Base-by-base conservation (phyloP, 1,284 basidiomycete species). In the Sphagnurus paluster region DNA sequence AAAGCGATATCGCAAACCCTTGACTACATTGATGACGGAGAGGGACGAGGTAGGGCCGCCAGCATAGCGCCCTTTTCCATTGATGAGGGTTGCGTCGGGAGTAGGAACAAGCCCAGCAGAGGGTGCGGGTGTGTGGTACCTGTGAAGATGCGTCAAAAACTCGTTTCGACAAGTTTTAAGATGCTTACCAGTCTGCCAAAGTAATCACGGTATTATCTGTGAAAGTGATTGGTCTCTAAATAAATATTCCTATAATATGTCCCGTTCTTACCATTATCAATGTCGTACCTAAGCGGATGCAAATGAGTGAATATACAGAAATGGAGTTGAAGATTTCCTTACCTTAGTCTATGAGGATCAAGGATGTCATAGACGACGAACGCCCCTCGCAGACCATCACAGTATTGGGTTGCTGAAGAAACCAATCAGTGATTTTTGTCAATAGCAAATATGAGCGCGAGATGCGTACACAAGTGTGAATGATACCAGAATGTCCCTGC, bases 401-500 rank as follows among this genome's bases (percentile, higher is more conserved):
- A 71, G 43, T 60, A 60, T 38, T 63, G 54, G 53, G 53, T 23
- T 51, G 62, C 44, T 64, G 16, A 14, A 35, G 5, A 9, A 37
- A 8, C 5, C n/a, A 23, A 13, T 14, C 2, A 2, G n/a, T 25
- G 8, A 24, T 7, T 2, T n/a, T 23, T n/a, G 6, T n/a, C 14
- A 20, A 3, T 4, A 35, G 16, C 14, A 7, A 17, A 17, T 4
- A 13, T 17, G 14, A 13, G 5, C 3, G 37, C 17, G 5, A 37
- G 29, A 13, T 3, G 42, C 38, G 24, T 19, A 63, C 59, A 55
- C 21, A 64, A 51, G 44, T 68, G 66, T 5, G 64, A 67, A 43
- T 69, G 67, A 42, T 68, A 76, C 72, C 72, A 74, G 49, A 60
- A 74, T 4, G 74, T 78, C 7, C 75, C 74, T 2, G 68, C 61